These are phyloP conservation scores for Colletotrichum musae DNA, from an alignment of 2,329 filamentous ascomycete genomes.

Conservation along the genomic window DNA sequence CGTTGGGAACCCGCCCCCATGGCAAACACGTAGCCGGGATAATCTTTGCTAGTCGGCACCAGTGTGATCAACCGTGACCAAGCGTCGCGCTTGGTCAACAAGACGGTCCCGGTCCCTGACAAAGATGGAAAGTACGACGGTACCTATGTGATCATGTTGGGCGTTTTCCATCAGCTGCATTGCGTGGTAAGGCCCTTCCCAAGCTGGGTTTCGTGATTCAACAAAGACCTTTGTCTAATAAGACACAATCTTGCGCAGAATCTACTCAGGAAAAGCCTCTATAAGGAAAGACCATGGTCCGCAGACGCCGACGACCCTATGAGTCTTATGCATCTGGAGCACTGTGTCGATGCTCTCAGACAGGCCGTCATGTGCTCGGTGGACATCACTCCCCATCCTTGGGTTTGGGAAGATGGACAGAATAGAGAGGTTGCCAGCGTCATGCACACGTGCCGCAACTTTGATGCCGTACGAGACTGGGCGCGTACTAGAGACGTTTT, in stretches of 20 bases:
- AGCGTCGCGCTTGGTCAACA: slow-evolving; percentile 5
- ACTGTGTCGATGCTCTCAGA: slow-evolving; percentile 4
- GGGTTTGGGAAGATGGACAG: slow-evolving; percentile 5
- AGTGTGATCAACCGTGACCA: slow-evolving; percentile 13
- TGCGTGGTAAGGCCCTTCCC: neutral
- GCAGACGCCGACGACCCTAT: neutral
- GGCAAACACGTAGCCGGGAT: neutral
- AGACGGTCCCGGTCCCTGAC: slow-evolving; percentile 1
- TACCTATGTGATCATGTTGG: slow-evolving; percentile 8
- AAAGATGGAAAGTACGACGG: neutral
- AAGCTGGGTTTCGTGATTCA: neutral
- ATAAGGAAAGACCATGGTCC: neutral
- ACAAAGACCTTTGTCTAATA: neutral
- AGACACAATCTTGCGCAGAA: neutral
- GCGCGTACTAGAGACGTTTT: slow-evolving; percentile 1
- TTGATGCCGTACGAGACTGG: slow-evolving; percentile 5
- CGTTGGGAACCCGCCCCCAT: neutral
- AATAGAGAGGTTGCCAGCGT: slow-evolving; percentile 5
- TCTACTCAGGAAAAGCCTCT: slow-evolving; percentile 5
- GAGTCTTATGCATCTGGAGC: slow-evolving; percentile 7
- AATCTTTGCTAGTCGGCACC: neutral
- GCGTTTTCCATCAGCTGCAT: slow-evolving; percentile 9
- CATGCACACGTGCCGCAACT: slow-evolving; percentile 12
- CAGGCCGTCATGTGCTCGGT: slow-evolving; percentile 11
- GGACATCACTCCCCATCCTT: slow-evolving; percentile 5